Conservation (phyloP, 805 yeast genomes). For the Metschnikowia amazonensis region DNA sequence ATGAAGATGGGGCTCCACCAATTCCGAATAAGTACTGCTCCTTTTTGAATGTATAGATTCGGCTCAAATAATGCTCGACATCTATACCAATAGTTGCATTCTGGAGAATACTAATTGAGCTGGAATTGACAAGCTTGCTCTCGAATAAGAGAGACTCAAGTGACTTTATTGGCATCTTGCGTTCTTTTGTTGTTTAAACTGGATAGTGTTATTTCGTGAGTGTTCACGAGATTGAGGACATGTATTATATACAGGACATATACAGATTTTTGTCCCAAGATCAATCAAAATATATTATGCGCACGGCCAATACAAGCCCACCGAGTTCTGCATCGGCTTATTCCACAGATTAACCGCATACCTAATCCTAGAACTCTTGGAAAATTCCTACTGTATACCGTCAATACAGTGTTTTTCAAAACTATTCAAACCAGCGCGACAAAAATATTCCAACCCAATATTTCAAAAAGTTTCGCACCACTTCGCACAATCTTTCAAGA, state of each 20-base stretch:
- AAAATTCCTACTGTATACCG: too few relatives aligned
- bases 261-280: too few relatives aligned
- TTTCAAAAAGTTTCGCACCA: too few relatives aligned
- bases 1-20: constrained; percentile 74
- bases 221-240: not conserved
- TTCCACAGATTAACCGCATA: too few relatives aligned
- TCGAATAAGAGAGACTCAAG: constrained; percentile 70
- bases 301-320: too few relatives aligned
- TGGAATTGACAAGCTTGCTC: constrained; percentile 54
- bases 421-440: too few relatives aligned
- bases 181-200: not conserved
- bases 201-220: not conserved
- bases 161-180: constrained; percentile 44
- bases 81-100: constrained; percentile 79
- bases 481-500: too few relatives aligned
- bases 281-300: too few relatives aligned
- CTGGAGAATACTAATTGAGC: constrained; percentile 60
- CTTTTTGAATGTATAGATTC: constrained; percentile 56
- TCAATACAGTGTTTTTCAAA: too few relatives aligned
- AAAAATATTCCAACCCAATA: too few relatives aligned
- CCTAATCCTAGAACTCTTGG: too few relatives aligned
- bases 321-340: too few relatives aligned
- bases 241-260: not conserved
- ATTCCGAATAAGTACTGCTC: constrained; percentile 72
- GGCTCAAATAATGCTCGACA: constrained; percentile 70